Evolutionary conservation across 208 protist species (phyloP), one percentile per base, ranked within the genome.

Genomic region (Leishmania tarentolae): DNA sequence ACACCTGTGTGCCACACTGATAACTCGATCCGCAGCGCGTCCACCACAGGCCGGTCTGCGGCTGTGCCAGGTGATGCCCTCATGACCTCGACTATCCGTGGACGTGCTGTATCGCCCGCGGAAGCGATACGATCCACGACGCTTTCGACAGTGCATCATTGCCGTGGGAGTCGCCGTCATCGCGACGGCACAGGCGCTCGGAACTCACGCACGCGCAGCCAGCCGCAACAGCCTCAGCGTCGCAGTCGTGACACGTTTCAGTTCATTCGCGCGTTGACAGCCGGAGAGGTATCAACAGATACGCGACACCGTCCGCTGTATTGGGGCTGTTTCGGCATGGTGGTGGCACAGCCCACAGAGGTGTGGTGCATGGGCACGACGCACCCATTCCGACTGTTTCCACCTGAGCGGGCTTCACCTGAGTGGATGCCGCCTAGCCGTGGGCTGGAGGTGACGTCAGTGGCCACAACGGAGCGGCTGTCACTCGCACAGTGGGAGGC

Each of bases 331-430:
- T 85, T 85, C n/a, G 82, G 82, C 24, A 69, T 85, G 28, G 47
- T 85, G 24, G 82, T 85, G 40, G 77, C 82, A n/a, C 82, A 85
- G 77, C 28, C 15, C 15, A 19, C 19, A 31, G 82, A 85, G 65
- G 82, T 85, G 73, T 85, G 82, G 82, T 85, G 82, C 40, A 77
- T 85, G 11, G 82, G 82, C 63, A 79, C 79, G 65, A 63, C 50
- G 63, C 71, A 82, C 61, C 82, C 82, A 2, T 85, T 85, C 75
- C 78, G 82, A 15, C 75, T 85, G 5, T 85, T 76, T 47, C 78
- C 78, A 13, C 72, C 75, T 15, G 77, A 71, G 31, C 19, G 11
- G 2, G 71, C 21, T 7, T 8, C 17, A 46, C 59, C 50, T 0
- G 31, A 46, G 52, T 44, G 72, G 17, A 6, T 65, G 66, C 77